These are phyloP conservation scores for Hypoxylon fragiforme DNA, from an alignment of 495 filamentous ascomycete genomes.

Conservation along the genomic window DNA sequence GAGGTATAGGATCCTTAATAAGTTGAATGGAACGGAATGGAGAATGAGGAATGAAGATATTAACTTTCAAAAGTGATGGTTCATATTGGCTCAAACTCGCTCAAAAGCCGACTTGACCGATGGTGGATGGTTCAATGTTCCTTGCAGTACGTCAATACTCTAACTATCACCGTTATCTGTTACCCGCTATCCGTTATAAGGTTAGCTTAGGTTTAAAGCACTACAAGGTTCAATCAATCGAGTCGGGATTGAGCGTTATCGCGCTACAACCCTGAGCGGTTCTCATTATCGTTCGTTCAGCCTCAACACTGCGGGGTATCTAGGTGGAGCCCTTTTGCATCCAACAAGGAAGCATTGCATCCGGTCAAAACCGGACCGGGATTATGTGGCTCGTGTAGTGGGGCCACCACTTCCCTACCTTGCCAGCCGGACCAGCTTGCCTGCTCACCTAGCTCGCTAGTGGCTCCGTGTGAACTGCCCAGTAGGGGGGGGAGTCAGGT, in stretches of 20 bases:
- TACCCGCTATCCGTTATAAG: conserved; percentile 16
- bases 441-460: too few relatives aligned
- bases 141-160: too few relatives aligned
- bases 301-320: conserved; percentile 28
- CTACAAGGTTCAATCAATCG: background rate
- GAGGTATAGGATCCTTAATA: background rate
- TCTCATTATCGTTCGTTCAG: conserved; percentile 19
- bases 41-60: background rate
- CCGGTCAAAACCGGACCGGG: conserved; percentile 25
- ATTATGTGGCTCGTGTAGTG: conserved; percentile 9
- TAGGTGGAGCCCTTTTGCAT: background rate
- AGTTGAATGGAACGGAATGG: background rate
- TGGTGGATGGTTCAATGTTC: too few relatives aligned
- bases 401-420: too few relatives aligned
- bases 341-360: background rate
- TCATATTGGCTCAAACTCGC: conserved; percentile 32
- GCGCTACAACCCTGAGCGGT: too few relatives aligned
- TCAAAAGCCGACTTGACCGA: conserved; percentile 24
- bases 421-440: too few relatives aligned
- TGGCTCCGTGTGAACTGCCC: too few relatives aligned
- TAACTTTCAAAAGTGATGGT: background rate
- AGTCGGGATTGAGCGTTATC: too few relatives aligned
- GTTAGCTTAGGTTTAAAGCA: too few relatives aligned
- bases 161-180: too few relatives aligned
- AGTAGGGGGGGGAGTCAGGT: too few relatives aligned